Base-by-base conservation (phyloP, 129 eudicot species). In the Mikania micrantha region DNA sequence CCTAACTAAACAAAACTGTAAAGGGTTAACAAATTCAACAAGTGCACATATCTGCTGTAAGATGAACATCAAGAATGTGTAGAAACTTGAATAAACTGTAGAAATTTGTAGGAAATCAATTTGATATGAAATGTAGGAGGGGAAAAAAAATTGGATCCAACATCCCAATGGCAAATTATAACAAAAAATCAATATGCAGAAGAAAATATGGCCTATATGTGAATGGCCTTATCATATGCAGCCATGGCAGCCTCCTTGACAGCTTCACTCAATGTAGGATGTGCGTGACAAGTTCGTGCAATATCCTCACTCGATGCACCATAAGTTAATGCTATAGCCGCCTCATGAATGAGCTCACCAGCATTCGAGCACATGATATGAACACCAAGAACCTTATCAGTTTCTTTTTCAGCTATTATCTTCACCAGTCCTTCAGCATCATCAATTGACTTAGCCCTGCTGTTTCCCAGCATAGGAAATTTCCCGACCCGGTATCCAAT, bases 391-490 rank as follows among this genome's bases (percentile, higher is more conserved):
- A 54, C 61, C 61, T 54, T 54, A 25, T 54, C 61, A 54, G 61
- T 27, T 36, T 54, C 61, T 28, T 54, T 54, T 54, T 54, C 61
- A 3, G 61, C 61, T 25, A 54, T 54, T 25, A 54, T 54, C 61
- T 54, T 54, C 61, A 54, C 61, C 61, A 54, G 61, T 54, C 61
- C 61, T 54, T 54, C 61, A 0, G 61, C 61, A 54, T 54, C 61
- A 54, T 54, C 61, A 25, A 54, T 54, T 54, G 61, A 54, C 61
- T 54, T 54, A 9, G 61, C 61, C 61, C 61, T 54, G 61, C 61
- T 54, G 61, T 54, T 54, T 54, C 61, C 61, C 61, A 54, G 27
- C 61, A 54, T 54, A 2, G 61, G 61, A 54, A 54, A 54, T 54
- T 54, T 54, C 36, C 61, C 61, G 9, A 54, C 61, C 11, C 17